phyloP scores from a whole-genome alignment of 495 filamentous ascomycete genomes.

The Tuber aestivum region DNA sequence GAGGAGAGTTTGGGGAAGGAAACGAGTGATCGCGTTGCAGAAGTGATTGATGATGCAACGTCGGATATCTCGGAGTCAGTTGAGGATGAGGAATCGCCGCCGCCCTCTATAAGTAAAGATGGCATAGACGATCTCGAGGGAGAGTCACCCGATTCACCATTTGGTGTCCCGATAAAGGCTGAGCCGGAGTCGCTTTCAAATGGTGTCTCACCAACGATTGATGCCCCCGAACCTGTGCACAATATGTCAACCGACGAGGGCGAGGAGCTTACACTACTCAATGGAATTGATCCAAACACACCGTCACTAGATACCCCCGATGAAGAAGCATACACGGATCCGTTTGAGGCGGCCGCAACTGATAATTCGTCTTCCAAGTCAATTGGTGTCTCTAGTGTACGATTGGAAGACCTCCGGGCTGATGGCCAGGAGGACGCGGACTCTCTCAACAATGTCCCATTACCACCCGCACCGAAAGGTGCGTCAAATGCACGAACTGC shows the following conservation, averaged over 20 bases:
- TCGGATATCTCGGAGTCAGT: not conserved
- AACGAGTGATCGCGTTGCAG: not conserved
- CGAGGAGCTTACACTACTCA: not conserved
- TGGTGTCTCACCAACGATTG: constrained; percentile 6
- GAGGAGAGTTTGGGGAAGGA: not conserved
- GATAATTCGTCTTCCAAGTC: constrained; percentile 24
- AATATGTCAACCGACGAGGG: not conserved
- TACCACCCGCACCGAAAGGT: constrained; percentile 19
- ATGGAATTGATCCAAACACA: not conserved
- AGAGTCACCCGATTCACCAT: constrained; percentile 1
- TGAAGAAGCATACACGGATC: constrained; percentile 32
- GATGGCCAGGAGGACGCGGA: constrained; percentile 32
- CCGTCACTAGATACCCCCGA: constrained; percentile 8
- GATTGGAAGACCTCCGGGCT: constrained; percentile 37
- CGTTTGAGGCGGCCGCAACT: constrained; percentile 28
- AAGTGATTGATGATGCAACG: not conserved
- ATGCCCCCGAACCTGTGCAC: constrained; percentile 5
- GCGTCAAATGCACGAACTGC: constrained; percentile 30
- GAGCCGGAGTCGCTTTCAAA: constrained; percentile 11
- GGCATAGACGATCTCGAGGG: constrained; percentile 6
- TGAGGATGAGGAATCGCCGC: not conserved
- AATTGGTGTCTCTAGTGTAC: constrained; percentile 35
- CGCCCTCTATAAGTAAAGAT: constrained; percentile 3
- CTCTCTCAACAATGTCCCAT: constrained; percentile 26
- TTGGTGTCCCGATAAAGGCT: constrained; percentile 9